phyloP scores from a whole-genome alignment of 2,329 filamentous ascomycete genomes.

The Fusarium musae region DNA sequence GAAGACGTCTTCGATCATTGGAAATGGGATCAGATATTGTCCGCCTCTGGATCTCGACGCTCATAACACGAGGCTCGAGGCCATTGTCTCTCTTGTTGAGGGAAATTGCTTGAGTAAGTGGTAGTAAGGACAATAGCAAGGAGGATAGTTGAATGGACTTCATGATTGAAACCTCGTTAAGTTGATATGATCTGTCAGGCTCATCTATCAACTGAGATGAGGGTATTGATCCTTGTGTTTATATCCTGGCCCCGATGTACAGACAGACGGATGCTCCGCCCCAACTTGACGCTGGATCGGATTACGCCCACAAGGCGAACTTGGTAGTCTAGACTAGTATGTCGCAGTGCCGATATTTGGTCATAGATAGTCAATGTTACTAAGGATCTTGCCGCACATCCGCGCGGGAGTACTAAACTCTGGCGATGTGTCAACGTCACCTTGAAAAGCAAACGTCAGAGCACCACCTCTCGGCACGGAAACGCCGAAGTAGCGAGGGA shows the following conservation, averaged over 20 bases:
- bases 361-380: conserved; percentile 13
- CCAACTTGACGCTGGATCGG: background rate
- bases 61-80: conserved; percentile 56
- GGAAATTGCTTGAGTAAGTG: conserved; percentile 42
- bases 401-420: conserved; percentile 19
- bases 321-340: background rate
- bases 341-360: background rate
- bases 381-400: conserved; percentile 22
- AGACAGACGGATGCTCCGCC: background rate
- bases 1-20: conserved; percentile 56
- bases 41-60: conserved; percentile 55
- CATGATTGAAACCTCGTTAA: conserved; percentile 47
- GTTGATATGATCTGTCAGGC: background rate
- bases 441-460: conserved; percentile 29
- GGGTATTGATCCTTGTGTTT: conserved; percentile 7
- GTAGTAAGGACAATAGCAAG: conserved; percentile 39
- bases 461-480: conserved; percentile 29
- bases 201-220: background rate
- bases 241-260: background rate
- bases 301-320: background rate
- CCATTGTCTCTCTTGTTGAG: conserved; percentile 47
- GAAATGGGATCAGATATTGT: conserved; percentile 54
- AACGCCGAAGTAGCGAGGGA: conserved; percentile 23
- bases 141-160: conserved; percentile 47
- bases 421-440: conserved; percentile 33